Evolutionary conservation across 2,329 filamentous ascomycete genomes (phyloP), one percentile per base, ranked within the genome.

Genomic region (Talaromyces verruculosus): DNA sequence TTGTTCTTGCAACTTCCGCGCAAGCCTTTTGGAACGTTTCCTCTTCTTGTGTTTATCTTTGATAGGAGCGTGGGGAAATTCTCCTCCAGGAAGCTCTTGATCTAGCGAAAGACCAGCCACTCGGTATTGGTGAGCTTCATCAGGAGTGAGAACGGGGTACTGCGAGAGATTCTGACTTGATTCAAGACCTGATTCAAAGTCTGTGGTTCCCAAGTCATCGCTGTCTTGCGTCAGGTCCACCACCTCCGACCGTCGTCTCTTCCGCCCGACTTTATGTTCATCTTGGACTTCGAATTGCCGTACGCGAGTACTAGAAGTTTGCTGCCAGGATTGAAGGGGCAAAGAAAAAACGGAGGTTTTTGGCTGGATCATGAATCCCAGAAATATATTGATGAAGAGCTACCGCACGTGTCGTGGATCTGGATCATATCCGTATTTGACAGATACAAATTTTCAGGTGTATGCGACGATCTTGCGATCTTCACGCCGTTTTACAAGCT

Each of bases 31-130:
- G 4, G 57, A 74, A 43, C 65, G 65, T 58, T 60, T 63, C 7
- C 61, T 63, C 39, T 63, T 35, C 25, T 33, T 17, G 13, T 22
- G 41, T 11, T 68, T 66, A 45, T 30, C 51, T 11, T 68, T 66
- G 39, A 53, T 64, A 22, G 28, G 55, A 7, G 70, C 73, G 71
- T 82, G 80, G 0, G 81, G 81, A 51, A 82, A 83, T 35, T 75
- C 70, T 2, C 76, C 76, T 47, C 73, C 71, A 4, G 80, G 80
- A 28, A 80, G 67, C 65, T 77, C 75, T 62, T 74, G 72, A 33
- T 72, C 71, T 35, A 69, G 66, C 35, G 65, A 28, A 6, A 67
- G 60, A 22, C 67, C 67, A 19, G 67, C 67, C 35, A 66, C 65
- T n/a, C 66, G 66, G 37, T 69, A 69, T 37, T 68, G 67, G 45